Evolutionary conservation across 73 alveolate genomes (phyloP), one percentile per base, ranked within the genome.

Genomic region (Paramecium pentaurelia): DNA sequence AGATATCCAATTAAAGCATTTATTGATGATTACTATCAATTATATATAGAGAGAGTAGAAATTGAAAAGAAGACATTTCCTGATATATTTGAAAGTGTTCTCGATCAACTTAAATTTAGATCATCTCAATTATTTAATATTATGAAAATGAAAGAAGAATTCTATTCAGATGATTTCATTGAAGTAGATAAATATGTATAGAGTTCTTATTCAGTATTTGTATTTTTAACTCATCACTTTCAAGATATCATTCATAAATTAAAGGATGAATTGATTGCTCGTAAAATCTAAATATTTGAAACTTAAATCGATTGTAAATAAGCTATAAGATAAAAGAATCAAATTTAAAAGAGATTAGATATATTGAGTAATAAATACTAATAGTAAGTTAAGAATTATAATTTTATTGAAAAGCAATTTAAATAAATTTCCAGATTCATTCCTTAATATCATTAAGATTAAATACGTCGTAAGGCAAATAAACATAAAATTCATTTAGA

Each of bases 271-370:
- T 47, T 42, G n/a, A 49, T 80, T 25, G 44, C 77, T 38, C 49
- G 91, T 16, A 80, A 80, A 80, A 80, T 80, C 18, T 49, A 80
- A 22, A 18, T 80, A 1, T 80, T 22, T 22, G 91, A 80, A 49
- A 44, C 91, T 20, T 10, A 80, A 80, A 80, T 80, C 3, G 91
- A 80, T 49, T 45, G 91, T 14, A 80, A 80, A 47, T 12, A 44
- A 44, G 71, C 91, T 28, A 20, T 25, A 25, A 6, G 73, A 27
- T 25, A 40, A 20, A 80, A 80, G 6, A 25, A 20, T 11, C 22
- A 10, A 22, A 45, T 64, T 25, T 16, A 42, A 60, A 80, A 80
- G 49, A 45, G 58, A 47, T 44, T 80, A 12, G 91, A 80, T 28
- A 16, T 42, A 8, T 45, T 80, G 30, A 18, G 45, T 32, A 20